A percentile compares a stretch with the other conserved stretches of the same genome.
Conservation (phyloP, 176 grass and related monocot species). For the Elaeis guineensis region DNA sequence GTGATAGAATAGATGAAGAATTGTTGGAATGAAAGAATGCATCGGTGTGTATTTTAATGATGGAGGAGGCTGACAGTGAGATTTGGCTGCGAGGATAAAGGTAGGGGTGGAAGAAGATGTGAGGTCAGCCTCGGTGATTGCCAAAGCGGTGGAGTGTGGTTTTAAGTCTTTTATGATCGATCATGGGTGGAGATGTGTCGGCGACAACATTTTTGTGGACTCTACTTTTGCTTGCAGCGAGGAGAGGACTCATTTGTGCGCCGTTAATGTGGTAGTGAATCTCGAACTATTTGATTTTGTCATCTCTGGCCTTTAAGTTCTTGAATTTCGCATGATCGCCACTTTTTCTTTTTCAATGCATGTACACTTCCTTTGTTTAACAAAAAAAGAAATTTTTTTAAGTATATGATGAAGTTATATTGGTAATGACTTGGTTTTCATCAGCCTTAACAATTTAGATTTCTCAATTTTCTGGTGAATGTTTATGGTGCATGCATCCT, state of each 20-base stretch:
- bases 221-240: conserved; percentile 38
- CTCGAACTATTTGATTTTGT: neutral
- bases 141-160: conserved; percentile 48
- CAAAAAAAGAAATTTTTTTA: too few relatives aligned
- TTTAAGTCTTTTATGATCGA: conserved; percentile 60
- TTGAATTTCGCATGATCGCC: neutral
- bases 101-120: conserved; percentile 59
- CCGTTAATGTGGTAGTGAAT: conserved; percentile 53
- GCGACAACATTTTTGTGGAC: conserved; percentile 38
- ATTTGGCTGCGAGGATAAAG: conserved; percentile 12
- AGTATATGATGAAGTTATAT: too few relatives aligned
- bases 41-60: neutral
- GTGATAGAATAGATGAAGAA: too few relatives aligned
- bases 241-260: conserved; percentile 37
- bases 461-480: too few relatives aligned
- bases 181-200: conserved; percentile 58
- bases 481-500: too few relatives aligned
- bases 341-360: neutral
- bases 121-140: conserved; percentile 39
- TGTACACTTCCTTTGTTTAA: neutral
- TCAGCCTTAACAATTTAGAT: too few relatives aligned
- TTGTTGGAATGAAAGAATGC: too few relatives aligned
- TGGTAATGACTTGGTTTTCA: too few relatives aligned
- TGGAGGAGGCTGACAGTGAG: neutral
- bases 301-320: neutral